Base-by-base conservation (phyloP, 352 stramenopile species). In the Globisporangium cystogenes region DNA sequence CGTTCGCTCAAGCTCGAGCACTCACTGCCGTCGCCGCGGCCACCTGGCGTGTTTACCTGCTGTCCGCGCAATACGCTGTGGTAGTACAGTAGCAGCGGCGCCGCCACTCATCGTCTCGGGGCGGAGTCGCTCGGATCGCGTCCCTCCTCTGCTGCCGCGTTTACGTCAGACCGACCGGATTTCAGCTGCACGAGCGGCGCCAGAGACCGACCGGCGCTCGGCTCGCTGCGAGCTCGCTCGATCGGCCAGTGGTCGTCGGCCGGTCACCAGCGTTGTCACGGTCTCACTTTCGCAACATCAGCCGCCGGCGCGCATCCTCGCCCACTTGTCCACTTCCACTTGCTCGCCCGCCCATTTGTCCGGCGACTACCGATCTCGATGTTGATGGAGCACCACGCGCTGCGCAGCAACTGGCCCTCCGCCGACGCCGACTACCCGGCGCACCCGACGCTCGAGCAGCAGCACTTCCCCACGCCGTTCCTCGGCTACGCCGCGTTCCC, bases 341-440 rank as follows among this genome's bases (percentile, higher is more conserved):
- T 20, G n/a, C 39, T 6, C 39, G 39, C 39, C 16, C 35, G 12
- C 29, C 16, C 48, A n/a, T 23, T 39, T 18, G 23, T 11, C 27
- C 31, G 31, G 2, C 35, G 29, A 55, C n/a, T 37, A 36, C 12
- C 26, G 42, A 41, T 12, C 41, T 14, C 48, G 36, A 60, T 61
- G 55, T 49, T 61, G 40, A 61, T 61, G 55, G 55, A 61, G 37
- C 55, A 61, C 47, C 54, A 55, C 55, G 55, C 54, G 31, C 55
- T 61, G n/a, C 55, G 55, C 4, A 51, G 47, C 23, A 61, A 39
- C 40, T 61, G 55, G 55, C 48, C 55, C 5, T 11, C 54, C 35
- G 47, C 39, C 21, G 55, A 61, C 40, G 47, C 50, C 18, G 55
- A 61, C 31, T 61, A 61, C 40, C 39, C 55, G 12, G 39, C 48